Evolutionary conservation across 768 basidiomycete genomes (phyloP), one percentile per base, ranked within the genome.

Genomic region (Aureoboletus auriporus): DNA sequence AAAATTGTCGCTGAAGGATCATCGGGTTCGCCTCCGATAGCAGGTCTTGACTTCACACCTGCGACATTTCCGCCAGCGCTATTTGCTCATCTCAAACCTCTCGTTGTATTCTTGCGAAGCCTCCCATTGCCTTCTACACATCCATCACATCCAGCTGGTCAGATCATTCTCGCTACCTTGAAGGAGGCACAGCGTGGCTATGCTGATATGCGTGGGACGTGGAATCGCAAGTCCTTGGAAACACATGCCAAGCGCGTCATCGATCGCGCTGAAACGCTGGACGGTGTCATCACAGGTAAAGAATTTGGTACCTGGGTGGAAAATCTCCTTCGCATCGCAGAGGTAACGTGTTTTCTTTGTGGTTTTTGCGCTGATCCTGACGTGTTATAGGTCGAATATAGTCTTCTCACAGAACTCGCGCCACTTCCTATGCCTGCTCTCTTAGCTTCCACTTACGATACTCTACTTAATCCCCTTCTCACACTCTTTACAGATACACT

Each of bases 1-100:
- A 89, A 88, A 58, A 74, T 87, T 29, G 86, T 90, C n/a, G 89
- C 90, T 3, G 89, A 90, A 68, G 86, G 81, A 23, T 91, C 87
- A 1, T 85, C 88, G 4, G 88, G 88, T 27, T 73, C 76, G n/a
- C 81, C 84, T 6, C 82, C 80, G 0, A 72, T 75, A 34, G 77
- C 83, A 12, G 81, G 80, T 13, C 63, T 80, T 0, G 78, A 83
- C 27, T 78, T 80, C 42, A 67, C 73, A 23, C 72, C 75, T 36
- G 66, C 72, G 6, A 76, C 78, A 0, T 84, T 86, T 61, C 78
- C 83, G 0, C 67, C 76, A 0, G 69, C 73, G 5, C 63, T 85
- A 8, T 71, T 82, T 13, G 64, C 69, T 8, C 75, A 75, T 2
- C 73, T 92, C 29, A 68, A 70, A 10, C 85, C 86, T 3, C 72